These are phyloP conservation scores for Pyrenophora tritici-repentis DNA, from an alignment of 2,329 filamentous ascomycete species.

Conservation along the genomic window DNA sequence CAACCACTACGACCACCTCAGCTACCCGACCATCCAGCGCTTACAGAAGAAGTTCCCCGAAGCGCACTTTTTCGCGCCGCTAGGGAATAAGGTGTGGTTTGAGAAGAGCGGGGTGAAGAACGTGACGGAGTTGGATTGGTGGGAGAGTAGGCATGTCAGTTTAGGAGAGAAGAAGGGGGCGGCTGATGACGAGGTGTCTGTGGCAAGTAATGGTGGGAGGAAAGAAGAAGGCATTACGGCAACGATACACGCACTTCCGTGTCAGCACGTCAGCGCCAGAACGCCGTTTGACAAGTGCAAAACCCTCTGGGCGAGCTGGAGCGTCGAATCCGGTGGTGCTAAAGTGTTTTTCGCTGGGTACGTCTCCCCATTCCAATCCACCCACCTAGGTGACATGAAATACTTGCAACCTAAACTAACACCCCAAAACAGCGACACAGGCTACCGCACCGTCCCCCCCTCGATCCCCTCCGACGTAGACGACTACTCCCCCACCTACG, in stretches of 20 bases:
- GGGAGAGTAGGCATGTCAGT: conserved; percentile 79
- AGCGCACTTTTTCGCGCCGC: conserved; percentile 84
- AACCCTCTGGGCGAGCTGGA: conserved; percentile 91
- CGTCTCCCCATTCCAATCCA: conserved; percentile 14
- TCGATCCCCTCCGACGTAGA: conserved; percentile 64
- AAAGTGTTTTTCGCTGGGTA: conserved; percentile 82
- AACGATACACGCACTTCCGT: conserved; percentile 76
- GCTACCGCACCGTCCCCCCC: conserved; percentile 78
- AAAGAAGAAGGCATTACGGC: conserved; percentile 61
- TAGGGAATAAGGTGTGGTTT: conserved; percentile 87
- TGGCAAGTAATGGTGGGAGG: conserved; percentile 7
- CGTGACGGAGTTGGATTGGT: conserved; percentile 93
- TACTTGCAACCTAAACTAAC: neutral
- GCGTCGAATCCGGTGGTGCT: conserved; percentile 71
- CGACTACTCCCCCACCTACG: conserved; percentile 71
- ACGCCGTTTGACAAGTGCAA: conserved; percentile 69
- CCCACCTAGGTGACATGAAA: no score
- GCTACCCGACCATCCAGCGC: conserved; percentile 72
- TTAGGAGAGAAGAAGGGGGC: conserved; percentile 51
- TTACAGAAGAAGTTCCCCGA: conserved; percentile 73
- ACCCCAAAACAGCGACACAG: conserved; percentile 70
- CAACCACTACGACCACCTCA: conserved; percentile 92
- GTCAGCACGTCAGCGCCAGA: conserved; percentile 79
- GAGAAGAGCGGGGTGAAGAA: conserved; percentile 69
- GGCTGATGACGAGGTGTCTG: conserved; percentile 7